Evolutionary conservation across 352 stramenopile species (phyloP).

Genomic region (Achlya hypogyna): DNA sequence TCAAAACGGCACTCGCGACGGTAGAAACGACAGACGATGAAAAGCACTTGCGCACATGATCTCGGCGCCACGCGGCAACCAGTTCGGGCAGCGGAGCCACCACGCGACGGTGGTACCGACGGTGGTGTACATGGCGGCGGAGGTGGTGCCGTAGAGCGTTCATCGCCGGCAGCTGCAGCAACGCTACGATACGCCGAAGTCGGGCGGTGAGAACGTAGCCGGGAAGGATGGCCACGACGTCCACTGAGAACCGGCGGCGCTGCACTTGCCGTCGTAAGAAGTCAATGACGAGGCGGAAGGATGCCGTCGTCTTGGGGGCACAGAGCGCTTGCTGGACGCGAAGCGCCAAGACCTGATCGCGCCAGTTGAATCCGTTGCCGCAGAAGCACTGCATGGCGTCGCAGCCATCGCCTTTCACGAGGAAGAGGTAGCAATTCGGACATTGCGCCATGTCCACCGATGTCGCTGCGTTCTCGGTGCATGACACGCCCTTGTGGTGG

Average conservation of each 20-base stretch:
- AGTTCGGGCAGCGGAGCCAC: background rate
- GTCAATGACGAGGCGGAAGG: background rate
- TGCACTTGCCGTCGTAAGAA: background rate
- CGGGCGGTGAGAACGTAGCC: background rate
- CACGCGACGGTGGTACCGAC: background rate
- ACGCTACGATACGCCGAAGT: too few relatives aligned
- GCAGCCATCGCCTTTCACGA: constrained; percentile 18
- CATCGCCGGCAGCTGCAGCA: background rate
- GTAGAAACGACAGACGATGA: background rate
- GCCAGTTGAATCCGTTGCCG: constrained; percentile 6
- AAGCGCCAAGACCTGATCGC: background rate
- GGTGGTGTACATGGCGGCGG: too few relatives aligned
- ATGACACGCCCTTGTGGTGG: background rate
- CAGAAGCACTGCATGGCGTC: constrained; percentile 9
- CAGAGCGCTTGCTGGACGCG: background rate
- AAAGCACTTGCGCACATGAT: background rate
- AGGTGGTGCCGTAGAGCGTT: background rate
- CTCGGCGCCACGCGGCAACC: background rate
- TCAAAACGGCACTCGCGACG: background rate
- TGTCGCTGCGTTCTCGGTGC: background rate
- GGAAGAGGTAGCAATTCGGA: background rate
- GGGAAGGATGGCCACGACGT: background rate
- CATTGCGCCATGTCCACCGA: constrained; percentile 10
- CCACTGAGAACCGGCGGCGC: background rate
- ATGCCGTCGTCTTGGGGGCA: background rate